Base-by-base conservation (phyloP, 148 eudicot species). In the Heliamphora exappendiculata region DNA sequence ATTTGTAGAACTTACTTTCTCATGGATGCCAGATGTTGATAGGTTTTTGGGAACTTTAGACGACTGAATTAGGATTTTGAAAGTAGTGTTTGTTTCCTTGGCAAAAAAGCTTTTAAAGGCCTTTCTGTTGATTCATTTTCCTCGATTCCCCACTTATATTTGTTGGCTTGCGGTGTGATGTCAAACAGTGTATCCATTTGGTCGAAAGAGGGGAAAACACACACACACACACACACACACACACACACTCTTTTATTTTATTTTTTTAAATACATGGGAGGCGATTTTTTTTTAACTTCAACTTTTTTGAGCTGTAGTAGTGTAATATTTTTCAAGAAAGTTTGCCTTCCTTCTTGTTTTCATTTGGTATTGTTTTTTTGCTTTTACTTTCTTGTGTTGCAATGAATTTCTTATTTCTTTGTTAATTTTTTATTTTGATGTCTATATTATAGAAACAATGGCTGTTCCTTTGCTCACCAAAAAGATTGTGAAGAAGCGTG, bases 401-500 rank as follows among this genome's bases (percentile, higher is more conserved):
- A 22, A 22, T 24, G 10, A 47, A 1, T 22, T 75, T 31, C 1
- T 41, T 31, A 10, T 19, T 47, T n/a, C 14, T 41, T 31, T 10
- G 0, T 22, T 20, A n/a, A 29, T 70, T 1, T 34, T 19, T 60
- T 1, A 9, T 16, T 70, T 77, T 33, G 69, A 19, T 55, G 16
- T 53, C 45, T 44, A 31, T n/a, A 17, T 34, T 34, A 34, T 42
- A 75, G 75, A 71, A 59, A 44, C 67, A 47, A 85, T 87, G 90
- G 90, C 90, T 36, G 86, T 83, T 24, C 90, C 90, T 41, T 67
- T 83, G 79, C 74, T 85, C 8, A 71, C 70, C 73, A 88, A 88
- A 85, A 88, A 83, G 87, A 84, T 88, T 53, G 82, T 88, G 50
- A 88, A 88, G 88, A 88, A 88, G 85, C 75, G 90, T 1, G 87